phyloP scores from a whole-genome alignment of 768 basidiomycete genomes.

The Leccinum variicolor region DNA sequence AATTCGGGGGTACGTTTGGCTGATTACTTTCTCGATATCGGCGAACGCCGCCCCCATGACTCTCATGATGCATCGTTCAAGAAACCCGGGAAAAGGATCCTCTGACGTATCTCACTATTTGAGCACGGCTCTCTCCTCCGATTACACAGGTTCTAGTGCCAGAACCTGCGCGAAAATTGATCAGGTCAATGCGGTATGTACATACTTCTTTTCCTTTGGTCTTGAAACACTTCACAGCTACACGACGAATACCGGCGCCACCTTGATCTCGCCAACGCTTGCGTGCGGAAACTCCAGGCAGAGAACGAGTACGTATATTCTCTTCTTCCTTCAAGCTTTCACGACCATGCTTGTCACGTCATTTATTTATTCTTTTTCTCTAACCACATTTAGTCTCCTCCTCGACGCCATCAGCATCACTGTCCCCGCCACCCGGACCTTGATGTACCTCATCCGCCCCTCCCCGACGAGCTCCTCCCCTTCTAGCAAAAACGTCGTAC shows the following conservation, averaged over 20 bases:
- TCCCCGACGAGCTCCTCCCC: conserved; percentile 23
- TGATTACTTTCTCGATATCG: neutral
- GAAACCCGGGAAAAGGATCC: no score
- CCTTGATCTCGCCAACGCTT: conserved; percentile 25
- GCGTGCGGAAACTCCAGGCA: conserved; percentile 29
- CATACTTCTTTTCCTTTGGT: no score
- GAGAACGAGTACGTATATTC: conserved; percentile 29
- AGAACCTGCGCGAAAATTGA: no score
- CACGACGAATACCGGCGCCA: conserved; percentile 27
- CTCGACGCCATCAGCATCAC: conserved; percentile 34
- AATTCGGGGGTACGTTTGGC: conserved; percentile 22
- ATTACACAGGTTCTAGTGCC: no score
- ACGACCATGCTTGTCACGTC: neutral
- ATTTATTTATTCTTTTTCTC: neutral
- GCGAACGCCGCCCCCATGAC: neutral
- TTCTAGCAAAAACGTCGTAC: conserved; percentile 16
- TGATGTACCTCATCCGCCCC: conserved; percentile 28
- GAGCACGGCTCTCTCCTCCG: conserved; percentile 4
- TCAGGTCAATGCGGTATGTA: no score
- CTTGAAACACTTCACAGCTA: conserved; percentile 3
- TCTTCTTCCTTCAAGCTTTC: neutral
- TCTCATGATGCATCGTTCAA: no score
- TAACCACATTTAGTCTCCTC: conserved; percentile 19
- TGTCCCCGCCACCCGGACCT: conserved; percentile 30
- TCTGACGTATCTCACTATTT: no score